phyloP scores from a whole-genome alignment of 805 yeast genomes.

The Cyberlindnera galapagoensis region DNA sequence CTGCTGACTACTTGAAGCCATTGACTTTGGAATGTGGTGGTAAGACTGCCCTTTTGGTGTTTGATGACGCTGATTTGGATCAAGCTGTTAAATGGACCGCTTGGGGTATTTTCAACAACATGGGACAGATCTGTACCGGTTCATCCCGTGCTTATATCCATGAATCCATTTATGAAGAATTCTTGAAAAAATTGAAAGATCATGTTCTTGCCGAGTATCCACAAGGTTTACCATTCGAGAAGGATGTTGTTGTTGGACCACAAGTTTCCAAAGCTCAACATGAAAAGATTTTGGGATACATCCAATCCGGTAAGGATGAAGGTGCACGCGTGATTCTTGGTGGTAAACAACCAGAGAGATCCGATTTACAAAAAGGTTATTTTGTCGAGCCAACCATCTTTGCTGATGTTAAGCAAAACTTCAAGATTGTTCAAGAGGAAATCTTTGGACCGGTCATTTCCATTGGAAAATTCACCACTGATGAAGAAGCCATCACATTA shows the following conservation, averaged over 20 bases:
- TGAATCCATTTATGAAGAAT: constrained; percentile 46
- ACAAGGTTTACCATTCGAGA: constrained; percentile 40
- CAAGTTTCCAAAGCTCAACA: constrained; percentile 48
- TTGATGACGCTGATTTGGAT: constrained; percentile 41
- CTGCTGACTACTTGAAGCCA: constrained; percentile 39
- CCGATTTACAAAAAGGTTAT: constrained; percentile 26
- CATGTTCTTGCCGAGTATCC: constrained; percentile 31
- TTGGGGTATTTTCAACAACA: constrained; percentile 50
- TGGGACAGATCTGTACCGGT: constrained; percentile 63
- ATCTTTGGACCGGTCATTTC: constrained; percentile 49
- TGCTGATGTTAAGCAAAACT: constrained; percentile 34
- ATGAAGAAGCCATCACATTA: constrained; percentile 35
- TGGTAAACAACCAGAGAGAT: constrained; percentile 30
- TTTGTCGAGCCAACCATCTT: constrained; percentile 43
- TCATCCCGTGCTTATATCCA: constrained; percentile 55
- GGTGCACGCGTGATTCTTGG: constrained; percentile 48
- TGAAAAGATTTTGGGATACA: constrained; percentile 37
- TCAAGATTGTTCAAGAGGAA: constrained; percentile 40
- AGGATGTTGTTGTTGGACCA: constrained; percentile 44
- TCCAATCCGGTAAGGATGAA: constrained; percentile 41
- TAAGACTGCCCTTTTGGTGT: constrained; percentile 41
- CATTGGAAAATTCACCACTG: constrained; percentile 35
- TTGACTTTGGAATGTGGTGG: constrained; percentile 49
- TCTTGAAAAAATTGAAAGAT: constrained; percentile 33
- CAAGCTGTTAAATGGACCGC: constrained; percentile 46